Conservation (phyloP, 768 basidiomycete genomes). For the Lentinula guzmanii region DNA sequence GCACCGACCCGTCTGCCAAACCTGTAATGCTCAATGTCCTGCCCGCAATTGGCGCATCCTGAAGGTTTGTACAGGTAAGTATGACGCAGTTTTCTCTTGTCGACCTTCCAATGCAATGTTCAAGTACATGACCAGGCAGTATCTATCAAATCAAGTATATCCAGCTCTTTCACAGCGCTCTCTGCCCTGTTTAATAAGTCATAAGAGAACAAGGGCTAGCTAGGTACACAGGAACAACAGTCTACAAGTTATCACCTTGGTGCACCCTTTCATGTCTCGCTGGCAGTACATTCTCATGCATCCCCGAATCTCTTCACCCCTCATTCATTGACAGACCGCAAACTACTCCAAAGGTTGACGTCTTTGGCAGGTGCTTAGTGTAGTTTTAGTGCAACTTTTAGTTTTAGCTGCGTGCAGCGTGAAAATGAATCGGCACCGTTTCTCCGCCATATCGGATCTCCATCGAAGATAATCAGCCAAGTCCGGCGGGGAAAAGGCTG, state of each 20-base stretch:
- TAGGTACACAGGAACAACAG: neutral
- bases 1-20: neutral
- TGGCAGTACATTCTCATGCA: neutral
- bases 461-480: neutral
- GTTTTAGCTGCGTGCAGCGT: too few relatives aligned
- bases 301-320: neutral
- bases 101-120: too few relatives aligned
- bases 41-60: neutral
- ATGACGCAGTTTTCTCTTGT: too few relatives aligned
- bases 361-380: too few relatives aligned
- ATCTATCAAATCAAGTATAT: neutral
- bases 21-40: neutral
- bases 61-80: too few relatives aligned
- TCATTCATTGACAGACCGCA: too few relatives aligned
- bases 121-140: too few relatives aligned
- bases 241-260: neutral
- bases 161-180: neutral
- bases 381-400: neutral
- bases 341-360: too few relatives aligned
- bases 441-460: neutral
- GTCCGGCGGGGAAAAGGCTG: neutral
- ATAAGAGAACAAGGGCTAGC: neutral
- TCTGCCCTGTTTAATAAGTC: neutral
- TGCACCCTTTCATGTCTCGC: neutral
- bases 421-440: neutral